Evolutionary conservation across 208 protist species (phyloP).

Genomic region (Trypanosoma theileri): DNA sequence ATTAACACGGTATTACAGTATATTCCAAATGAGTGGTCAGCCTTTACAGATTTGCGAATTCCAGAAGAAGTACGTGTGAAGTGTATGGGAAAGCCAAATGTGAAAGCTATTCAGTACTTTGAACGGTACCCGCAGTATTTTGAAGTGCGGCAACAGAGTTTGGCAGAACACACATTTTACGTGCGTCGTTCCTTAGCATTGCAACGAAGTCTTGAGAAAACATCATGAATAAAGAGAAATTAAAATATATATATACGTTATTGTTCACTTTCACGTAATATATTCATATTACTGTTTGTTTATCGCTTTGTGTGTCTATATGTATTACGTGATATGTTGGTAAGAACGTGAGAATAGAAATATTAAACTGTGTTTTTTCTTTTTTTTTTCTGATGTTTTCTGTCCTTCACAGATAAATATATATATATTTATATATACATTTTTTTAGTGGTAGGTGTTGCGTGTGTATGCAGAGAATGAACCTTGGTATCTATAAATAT

Average conservation of each 20-base stretch:
- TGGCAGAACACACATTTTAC: conserved; percentile 31
- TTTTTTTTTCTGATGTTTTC: no score
- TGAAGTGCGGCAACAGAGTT: conserved; percentile 42
- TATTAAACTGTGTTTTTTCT: no score
- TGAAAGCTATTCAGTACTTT: conserved; percentile 45
- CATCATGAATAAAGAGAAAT: not conserved
- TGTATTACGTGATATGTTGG: no score
- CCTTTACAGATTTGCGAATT: conserved; percentile 39
- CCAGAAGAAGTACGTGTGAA: conserved; percentile 52
- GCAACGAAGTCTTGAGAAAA: conserved; percentile 29
- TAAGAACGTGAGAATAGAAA: no score
- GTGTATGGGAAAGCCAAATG: conserved; percentile 54
- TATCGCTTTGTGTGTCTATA: no score
- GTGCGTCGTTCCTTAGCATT: conserved; percentile 52
- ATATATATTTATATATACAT: no score
- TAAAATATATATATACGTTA: not conserved
- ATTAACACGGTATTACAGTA: conserved; percentile 53
- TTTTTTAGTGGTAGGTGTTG: no score
- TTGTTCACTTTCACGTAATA: no score
- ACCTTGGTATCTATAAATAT: no score
- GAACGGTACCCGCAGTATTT: conserved; percentile 63
- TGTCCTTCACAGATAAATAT: no score
- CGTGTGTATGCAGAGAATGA: no score
- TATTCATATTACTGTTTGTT: no score
- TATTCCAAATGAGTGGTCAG: conserved; percentile 63